These are phyloP conservation scores for Solanum corneliomulleri DNA, from an alignment of 257 asterid species.

Conservation along the genomic window DNA sequence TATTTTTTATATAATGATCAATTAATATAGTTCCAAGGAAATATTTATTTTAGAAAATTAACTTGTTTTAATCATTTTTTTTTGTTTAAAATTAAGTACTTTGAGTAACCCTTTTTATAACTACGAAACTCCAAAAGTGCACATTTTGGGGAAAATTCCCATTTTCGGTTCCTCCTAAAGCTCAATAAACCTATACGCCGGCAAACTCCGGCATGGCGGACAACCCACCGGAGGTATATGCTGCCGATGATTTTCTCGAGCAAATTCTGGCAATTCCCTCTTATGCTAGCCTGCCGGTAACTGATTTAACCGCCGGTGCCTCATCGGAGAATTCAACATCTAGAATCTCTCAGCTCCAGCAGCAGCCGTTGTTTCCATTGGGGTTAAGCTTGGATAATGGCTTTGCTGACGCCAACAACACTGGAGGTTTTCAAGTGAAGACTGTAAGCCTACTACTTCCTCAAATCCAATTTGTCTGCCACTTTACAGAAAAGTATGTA, in stretches of 20 bases:
- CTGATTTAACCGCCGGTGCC: conserved; percentile 19
- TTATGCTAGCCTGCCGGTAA: conserved; percentile 35
- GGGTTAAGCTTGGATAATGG: conserved; percentile 56
- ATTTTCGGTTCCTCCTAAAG: neutral
- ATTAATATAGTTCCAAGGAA: too few relatives aligned
- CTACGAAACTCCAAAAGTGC: neutral
- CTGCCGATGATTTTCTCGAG: conserved; percentile 63
- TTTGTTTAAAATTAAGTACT: neutral
- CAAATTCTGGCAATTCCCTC: conserved; percentile 60
- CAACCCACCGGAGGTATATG: conserved; percentile 44
- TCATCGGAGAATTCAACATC: conserved; percentile 21
- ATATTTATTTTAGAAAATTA: neutral
- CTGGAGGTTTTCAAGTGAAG: conserved; percentile 29
- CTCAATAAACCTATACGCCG: neutral
- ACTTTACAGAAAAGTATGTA: neutral
- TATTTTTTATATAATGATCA: too few relatives aligned
- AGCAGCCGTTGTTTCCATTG: conserved; percentile 43
- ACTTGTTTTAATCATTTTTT: neutral
- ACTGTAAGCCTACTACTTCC: conserved; percentile 22
- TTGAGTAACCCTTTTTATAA: neutral
- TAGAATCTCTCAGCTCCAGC: neutral
- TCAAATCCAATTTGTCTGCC: neutral
- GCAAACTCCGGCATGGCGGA: conserved; percentile 24
- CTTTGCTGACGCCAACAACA: conserved; percentile 30
- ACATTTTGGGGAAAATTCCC: neutral